phyloP scores from a whole-genome alignment of 306 rosid species.

The Leucaena leucocephala region DNA sequence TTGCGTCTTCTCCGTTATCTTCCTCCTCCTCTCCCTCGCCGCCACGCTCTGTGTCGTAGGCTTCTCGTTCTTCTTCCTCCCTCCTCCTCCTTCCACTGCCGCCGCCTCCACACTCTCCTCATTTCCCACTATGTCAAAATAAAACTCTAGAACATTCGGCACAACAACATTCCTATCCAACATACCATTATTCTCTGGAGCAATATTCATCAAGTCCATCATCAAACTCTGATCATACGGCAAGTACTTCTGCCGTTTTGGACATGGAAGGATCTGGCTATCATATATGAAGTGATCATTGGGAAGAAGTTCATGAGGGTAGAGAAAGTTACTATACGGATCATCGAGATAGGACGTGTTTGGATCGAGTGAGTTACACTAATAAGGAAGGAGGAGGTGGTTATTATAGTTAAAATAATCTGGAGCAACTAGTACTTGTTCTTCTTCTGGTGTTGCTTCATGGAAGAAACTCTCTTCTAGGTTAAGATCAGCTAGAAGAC shows the following conservation, averaged over 20 bases:
- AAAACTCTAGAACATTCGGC: background rate
- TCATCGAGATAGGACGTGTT: background rate
- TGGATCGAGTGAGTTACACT: background rate
- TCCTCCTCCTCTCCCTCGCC: slow-evolving; percentile 86
- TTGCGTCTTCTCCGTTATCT: slow-evolving; percentile 72
- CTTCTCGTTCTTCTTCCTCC: background rate
- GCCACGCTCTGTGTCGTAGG: slow-evolving; percentile 59
- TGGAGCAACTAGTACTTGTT: background rate
- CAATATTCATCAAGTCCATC: background rate
- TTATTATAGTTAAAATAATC: background rate
- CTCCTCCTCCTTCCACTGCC: background rate
- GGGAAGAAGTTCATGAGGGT: slow-evolving; percentile 2
- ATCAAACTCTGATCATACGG: background rate
- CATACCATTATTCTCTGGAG: background rate
- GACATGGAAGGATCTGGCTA: slow-evolving; percentile 10
- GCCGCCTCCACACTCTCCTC: background rate
- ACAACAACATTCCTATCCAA: background rate
- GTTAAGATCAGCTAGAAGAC: slow-evolving; percentile 31
- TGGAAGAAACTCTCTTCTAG: slow-evolving; percentile 22
- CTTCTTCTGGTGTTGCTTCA: slow-evolving; percentile 19
- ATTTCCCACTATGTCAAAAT: background rate
- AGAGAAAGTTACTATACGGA: background rate
- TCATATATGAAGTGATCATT: background rate
- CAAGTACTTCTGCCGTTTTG: slow-evolving; percentile 45
- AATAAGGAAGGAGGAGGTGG: background rate